Conservation (phyloP, 1,284 basidiomycete species). For the Leccinum laetum region DNA sequence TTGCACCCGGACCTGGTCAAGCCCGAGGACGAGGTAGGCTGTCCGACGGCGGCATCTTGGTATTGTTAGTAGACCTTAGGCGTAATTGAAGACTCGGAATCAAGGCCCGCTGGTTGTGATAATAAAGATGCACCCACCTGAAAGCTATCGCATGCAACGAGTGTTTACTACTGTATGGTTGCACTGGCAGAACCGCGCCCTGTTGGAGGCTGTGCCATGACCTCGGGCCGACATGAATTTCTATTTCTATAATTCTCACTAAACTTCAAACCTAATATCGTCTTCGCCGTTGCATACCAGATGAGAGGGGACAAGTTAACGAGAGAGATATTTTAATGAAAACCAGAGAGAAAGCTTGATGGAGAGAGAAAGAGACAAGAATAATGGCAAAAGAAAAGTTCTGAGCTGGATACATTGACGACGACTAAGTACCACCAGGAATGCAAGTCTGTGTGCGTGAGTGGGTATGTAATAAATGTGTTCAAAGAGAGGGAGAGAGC, state of each 20-base stretch:
- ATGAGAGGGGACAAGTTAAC: background rate
- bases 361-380: background rate
- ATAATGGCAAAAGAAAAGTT: background rate
- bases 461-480: background rate
- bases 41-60: constrained; percentile 11
- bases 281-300: background rate
- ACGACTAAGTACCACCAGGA: background rate
- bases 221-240: background rate
- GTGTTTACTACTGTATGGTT: no score
- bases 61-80: background rate
- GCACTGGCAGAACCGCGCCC: no score
- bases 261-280: background rate
- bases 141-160: background rate
- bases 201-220: background rate
- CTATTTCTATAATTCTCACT: background rate
- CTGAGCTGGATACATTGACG: constrained; percentile 6
- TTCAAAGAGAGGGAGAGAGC: background rate
- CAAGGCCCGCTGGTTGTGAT: background rate
- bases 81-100: background rate
- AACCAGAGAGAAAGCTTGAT: background rate
- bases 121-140: background rate
- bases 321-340: background rate
- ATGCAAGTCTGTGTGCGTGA: background rate
- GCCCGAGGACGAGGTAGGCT: background rate
- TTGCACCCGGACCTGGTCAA: background rate